Percentiles rank a stretch among this genome's conserved stretches.
phyloP scores from a whole-genome alignment of 2,329 filamentous ascomycete species.

The Fusarium sp. region DNA sequence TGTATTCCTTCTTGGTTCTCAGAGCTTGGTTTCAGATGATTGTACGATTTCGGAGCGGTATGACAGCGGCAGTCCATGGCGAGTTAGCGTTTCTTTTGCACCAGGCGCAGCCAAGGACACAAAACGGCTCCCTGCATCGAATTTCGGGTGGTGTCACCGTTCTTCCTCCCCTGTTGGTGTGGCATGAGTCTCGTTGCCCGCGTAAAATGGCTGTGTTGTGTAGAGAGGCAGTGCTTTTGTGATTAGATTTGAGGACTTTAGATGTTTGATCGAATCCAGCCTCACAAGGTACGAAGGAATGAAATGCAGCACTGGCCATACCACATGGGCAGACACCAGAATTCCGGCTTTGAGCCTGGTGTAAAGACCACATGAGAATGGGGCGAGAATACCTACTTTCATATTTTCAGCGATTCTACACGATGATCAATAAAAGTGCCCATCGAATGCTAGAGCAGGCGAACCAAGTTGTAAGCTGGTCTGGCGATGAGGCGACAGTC shows the following conservation, averaged over 20 bases:
- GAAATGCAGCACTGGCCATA: not conserved
- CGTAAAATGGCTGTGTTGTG: conserved; percentile 17
- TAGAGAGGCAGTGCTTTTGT: not conserved
- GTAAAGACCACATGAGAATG: not conserved
- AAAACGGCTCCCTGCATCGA: conserved; percentile 44
- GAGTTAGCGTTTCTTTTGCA: conserved; percentile 39
- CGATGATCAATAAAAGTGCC: not conserved
- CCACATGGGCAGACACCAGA: not conserved
- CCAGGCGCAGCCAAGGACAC: conserved; percentile 32
- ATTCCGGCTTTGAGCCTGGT: not conserved
- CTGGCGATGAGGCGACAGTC: conserved; percentile 12
- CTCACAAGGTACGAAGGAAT: not conserved
- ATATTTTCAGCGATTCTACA: not conserved
- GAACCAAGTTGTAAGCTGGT: conserved; percentile 6
- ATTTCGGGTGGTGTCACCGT: conserved; percentile 38
- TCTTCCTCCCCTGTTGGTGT: conserved; percentile 24
- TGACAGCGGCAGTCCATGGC: conserved; percentile 42
- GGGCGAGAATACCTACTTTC: not conserved
- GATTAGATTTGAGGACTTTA: not conserved
- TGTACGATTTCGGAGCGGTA: conserved; percentile 40
- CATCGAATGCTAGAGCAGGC: not conserved
- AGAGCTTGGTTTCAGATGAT: conserved; percentile 44
- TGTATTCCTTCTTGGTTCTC: conserved; percentile 16
- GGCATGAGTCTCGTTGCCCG: conserved; percentile 30
- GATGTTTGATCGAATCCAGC: not conserved